Conservation (phyloP, 768 basidiomycete species). For the Trametes cingulata region DNA sequence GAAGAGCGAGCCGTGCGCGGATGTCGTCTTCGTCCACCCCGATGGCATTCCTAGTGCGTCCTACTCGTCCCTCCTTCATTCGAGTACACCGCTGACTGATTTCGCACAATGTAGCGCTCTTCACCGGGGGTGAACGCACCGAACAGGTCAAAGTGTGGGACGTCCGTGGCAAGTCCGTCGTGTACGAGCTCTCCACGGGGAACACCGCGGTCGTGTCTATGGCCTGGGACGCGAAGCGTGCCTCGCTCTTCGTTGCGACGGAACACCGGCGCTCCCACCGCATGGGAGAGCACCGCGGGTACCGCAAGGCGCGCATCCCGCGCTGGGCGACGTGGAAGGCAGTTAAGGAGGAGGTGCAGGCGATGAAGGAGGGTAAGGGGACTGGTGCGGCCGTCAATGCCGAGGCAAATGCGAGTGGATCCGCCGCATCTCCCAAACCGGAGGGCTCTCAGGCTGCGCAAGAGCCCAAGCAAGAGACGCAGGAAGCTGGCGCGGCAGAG, state of each 20-base stretch:
- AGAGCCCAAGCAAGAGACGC: no score
- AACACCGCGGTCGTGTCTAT: constrained; percentile 41
- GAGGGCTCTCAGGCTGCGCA: no score
- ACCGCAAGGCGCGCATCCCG: constrained; percentile 24
- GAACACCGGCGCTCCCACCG: constrained; percentile 33
- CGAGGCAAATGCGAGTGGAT: no score
- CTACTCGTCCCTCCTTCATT: background rate
- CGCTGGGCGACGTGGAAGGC: constrained; percentile 1
- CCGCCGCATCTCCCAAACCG: no score
- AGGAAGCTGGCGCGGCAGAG: no score
- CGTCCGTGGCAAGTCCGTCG: constrained; percentile 32
- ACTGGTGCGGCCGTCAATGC: no score
- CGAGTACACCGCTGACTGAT: constrained; percentile 30
- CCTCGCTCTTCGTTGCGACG: constrained; percentile 38
- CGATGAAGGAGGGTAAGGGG: no score
- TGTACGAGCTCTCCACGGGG: constrained; percentile 46
- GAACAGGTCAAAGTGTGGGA: constrained; percentile 46
- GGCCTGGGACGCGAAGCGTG: constrained; percentile 34
- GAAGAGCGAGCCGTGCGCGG: constrained; percentile 24
- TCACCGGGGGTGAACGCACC: constrained; percentile 30
- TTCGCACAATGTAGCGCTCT: constrained; percentile 24
- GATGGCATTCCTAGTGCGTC: constrained; percentile 40
- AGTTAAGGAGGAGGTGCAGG: background rate
- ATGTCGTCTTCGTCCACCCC: constrained; percentile 35
- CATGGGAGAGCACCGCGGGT: constrained; percentile 26